Percentiles rank a stretch among this genome's conserved stretches.
Evolutionary conservation across 768 basidiomycete species (phyloP).

Genomic region (Polyporus arcularius): DNA sequence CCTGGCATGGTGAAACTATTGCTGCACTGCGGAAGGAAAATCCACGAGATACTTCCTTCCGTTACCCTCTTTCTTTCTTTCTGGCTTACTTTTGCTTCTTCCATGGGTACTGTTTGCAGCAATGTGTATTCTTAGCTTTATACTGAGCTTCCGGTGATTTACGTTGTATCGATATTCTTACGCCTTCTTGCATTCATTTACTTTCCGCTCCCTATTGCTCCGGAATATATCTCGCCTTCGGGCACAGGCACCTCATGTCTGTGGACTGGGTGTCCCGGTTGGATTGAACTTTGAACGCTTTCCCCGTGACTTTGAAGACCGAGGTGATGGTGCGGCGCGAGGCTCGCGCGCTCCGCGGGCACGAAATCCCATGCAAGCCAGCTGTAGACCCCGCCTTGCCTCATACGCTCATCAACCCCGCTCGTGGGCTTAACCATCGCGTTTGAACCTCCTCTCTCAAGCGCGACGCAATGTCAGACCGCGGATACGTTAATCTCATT

Average conservation of each 20-base stretch:
- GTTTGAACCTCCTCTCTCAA: not conserved
- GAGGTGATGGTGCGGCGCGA: too few species aligned
- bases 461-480: slow-evolving; percentile 21
- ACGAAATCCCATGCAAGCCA: not conserved
- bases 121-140: slow-evolving; percentile 6
- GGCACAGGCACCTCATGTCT: not conserved
- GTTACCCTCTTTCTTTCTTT: not conserved
- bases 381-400: not conserved
- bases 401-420: not conserved
- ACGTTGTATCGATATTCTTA: slow-evolving; percentile 14
- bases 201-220: not conserved
- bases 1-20: slow-evolving; percentile 9
- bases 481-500: slow-evolving; percentile 47
- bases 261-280: not conserved
- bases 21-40: slow-evolving; percentile 10
- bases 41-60: slow-evolving; percentile 14
- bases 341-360: too few species aligned
- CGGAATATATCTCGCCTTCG: not conserved
- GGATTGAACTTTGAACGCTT: too few species aligned
- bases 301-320: too few species aligned
- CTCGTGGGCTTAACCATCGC: not conserved
- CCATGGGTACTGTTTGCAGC: slow-evolving; percentile 5
- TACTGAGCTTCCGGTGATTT: slow-evolving; percentile 1
- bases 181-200: not conserved
- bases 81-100: not conserved